Base-by-base conservation (phyloP, 2,329 filamentous ascomycete species). In the Akanthomyces muscarius region DNA sequence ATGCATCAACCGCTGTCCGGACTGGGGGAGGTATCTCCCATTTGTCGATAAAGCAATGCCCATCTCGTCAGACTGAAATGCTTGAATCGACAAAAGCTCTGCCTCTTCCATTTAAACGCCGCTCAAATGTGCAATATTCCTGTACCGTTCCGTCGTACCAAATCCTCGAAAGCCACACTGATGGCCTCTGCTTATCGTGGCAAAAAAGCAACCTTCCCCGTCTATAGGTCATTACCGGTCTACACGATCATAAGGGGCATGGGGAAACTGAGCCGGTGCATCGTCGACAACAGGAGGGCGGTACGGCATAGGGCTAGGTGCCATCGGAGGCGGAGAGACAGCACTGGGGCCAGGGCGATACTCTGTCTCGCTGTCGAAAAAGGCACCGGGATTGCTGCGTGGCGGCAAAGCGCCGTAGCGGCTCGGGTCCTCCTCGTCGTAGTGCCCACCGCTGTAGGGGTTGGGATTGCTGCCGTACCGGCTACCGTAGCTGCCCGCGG, bases 361-460 rank as follows among this genome's bases (percentile, higher is more conserved):
- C 65, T 81, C 77, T 23, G 78, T 82, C 64, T 82, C 80, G 67
- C 75, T 76, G 61, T 84, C 82, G 67, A 85, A 85, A 59, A 80
- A 68, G 59, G 77, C 28, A 10, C 56, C 45, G 14, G 38, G 75
- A 68, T 75, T 75, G 67, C 71, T 71, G 65, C 74, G 71, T 45
- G 72, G 71, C 33, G 75, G 76, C 25, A 73, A 65, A 44, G 75
- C 70, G 53, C 77, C 77, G 64, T 78, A 79, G 62, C 74, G 75
- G 68, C 70, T 74, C 48, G 72, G 72, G 59, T 78, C 75, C 56
- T 78, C 74, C 38, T 72, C 71, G 61, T 79, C 77, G 44, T 76
- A 69, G 45, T 66, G 67, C 38, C 63, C 72, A 42, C 72, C 70
- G 67, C 70, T 74, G 69, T 77, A 77, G 18, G 74, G 74, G 64